A percentile compares a stretch with the other conserved stretches of the same genome.
Evolutionary conservation across 129 eudicot species (phyloP).

Genomic region (Flaveria bidentis): DNA sequence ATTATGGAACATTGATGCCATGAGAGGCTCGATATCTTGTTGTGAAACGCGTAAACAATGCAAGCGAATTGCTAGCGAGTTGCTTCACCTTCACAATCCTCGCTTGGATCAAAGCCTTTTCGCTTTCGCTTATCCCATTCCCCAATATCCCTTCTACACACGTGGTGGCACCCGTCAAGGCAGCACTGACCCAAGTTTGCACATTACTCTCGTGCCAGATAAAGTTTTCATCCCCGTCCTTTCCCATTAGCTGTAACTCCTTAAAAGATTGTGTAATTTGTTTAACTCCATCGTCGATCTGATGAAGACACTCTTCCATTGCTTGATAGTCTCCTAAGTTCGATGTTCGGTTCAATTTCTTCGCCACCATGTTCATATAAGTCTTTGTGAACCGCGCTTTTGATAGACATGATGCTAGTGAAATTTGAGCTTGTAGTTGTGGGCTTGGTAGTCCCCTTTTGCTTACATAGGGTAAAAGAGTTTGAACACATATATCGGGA

Average conservation of each 20-base stretch:
- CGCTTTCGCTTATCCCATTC: conserved; percentile 41
- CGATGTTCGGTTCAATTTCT: conserved; percentile 27
- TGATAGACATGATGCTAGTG: conserved; percentile 47
- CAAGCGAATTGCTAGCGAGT: conserved; percentile 64
- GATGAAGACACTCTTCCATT: conserved; percentile 48
- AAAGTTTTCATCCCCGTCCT: conserved; percentile 46
- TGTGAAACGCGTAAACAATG: conserved; percentile 59
- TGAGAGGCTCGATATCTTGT: conserved; percentile 53
- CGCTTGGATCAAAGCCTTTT: conserved; percentile 53
- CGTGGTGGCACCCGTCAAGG: conserved; percentile 51
- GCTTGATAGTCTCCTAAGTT: conserved; percentile 41
- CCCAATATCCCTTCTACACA: conserved; percentile 57
- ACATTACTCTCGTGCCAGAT: conserved; percentile 73
- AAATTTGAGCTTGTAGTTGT: conserved; percentile 55
- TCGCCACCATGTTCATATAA: conserved; percentile 48
- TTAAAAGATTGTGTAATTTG: conserved; percentile 55
- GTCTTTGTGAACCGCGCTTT: conserved; percentile 46
- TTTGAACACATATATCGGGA: conserved; percentile 45
- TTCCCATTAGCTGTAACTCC: conserved; percentile 47
- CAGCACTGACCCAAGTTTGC: conserved; percentile 71
- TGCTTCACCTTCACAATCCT: conserved; percentile 62
- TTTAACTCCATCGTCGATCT: conserved; percentile 54
- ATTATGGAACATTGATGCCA: conserved; percentile 42
- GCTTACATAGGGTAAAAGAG: conserved; percentile 40
- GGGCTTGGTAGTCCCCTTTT: conserved; percentile 41